Base-by-base conservation (phyloP, 805 yeast species). In the Cyberlindnera amylophila region DNA sequence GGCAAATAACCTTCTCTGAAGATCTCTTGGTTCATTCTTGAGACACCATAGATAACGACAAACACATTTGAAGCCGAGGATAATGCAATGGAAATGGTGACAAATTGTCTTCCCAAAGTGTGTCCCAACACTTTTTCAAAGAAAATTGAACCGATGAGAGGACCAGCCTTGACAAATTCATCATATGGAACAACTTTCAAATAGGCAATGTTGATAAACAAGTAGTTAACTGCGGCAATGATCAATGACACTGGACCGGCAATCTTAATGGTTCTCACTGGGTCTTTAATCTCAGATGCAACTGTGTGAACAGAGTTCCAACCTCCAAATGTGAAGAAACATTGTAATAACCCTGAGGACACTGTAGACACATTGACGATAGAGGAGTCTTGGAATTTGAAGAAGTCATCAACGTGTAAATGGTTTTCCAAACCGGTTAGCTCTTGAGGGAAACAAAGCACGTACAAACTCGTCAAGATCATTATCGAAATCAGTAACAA, bases 1-100 rank as follows among this genome's bases (percentile, higher is more conserved):
- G 87, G 87, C 12, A 79, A 53, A 43, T 68, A 75, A 0, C 86
- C 86, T 51, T 79, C 85, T 43, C 82, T 65, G 50, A 81, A 79
- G 4, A 75, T 74, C 57, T 80, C 86, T 55, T 81, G 87, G 48
- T 76, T 76, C 65, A 76, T 74, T 54, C 87, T 66, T 0, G 84
- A 76, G 10, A 77, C 65, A 4, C 79, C 70, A 55, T 79, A 81
- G 14, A 78, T 50, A 1, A 77, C 82, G 10, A 80, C 85, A 57
- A 79, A 71, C 3, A 80, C 74, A 52, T 81, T 81, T 0, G 86
- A 82, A 1, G 75, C 77, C 4, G 85, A 70, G 31, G 81, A 75
- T n/a, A 79, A 43, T 0, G 84, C 83, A 21, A 80, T 74, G 0
- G 82, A 68, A 28, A 76, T 54, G 0, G 85, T 74, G 36, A 81